Percentiles rank a stretch among this genome's conserved stretches.
phyloP scores from a whole-genome alignment of 495 filamentous ascomycete species.

The Penicillium coprophilum region DNA sequence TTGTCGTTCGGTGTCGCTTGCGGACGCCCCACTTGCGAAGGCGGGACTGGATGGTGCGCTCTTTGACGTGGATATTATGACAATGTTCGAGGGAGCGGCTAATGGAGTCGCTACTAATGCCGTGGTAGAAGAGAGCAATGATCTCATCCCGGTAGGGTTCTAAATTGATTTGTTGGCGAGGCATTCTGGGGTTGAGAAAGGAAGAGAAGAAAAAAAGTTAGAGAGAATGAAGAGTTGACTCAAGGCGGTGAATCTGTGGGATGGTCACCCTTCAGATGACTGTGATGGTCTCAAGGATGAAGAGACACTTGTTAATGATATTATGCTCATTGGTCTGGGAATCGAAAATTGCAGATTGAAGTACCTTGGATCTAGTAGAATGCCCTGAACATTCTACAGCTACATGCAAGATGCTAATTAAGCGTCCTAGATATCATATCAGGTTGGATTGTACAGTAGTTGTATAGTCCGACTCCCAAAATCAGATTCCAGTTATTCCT shows the following conservation, averaged over 20 bases:
- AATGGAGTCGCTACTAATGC: slow-evolving; percentile 32
- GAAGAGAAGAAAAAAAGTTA: neutral
- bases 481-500: slow-evolving; percentile 8
- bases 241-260: slow-evolving; percentile 26
- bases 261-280: slow-evolving; percentile 5
- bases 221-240: neutral
- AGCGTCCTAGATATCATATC: neutral
- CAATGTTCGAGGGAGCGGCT: slow-evolving; percentile 26
- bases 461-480: slow-evolving; percentile 2
- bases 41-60: slow-evolving; percentile 30
- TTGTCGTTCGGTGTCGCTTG: slow-evolving; percentile 31
- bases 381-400: neutral
- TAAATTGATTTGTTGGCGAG: slow-evolving; percentile 33
- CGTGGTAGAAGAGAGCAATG: slow-evolving; percentile 26
- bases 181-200: slow-evolving; percentile 18
- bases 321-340: neutral
- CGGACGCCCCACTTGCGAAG: slow-evolving; percentile 35
- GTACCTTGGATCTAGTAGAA: neutral
- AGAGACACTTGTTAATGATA: neutral
- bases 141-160: slow-evolving; percentile 33
- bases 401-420: neutral
- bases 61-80: slow-evolving; percentile 32
- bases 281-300: neutral
- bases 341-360: neutral
- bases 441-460: neutral